Base-by-base conservation (phyloP, 352 stramenopile genomes). In the Sclerospora graminicola region DNA sequence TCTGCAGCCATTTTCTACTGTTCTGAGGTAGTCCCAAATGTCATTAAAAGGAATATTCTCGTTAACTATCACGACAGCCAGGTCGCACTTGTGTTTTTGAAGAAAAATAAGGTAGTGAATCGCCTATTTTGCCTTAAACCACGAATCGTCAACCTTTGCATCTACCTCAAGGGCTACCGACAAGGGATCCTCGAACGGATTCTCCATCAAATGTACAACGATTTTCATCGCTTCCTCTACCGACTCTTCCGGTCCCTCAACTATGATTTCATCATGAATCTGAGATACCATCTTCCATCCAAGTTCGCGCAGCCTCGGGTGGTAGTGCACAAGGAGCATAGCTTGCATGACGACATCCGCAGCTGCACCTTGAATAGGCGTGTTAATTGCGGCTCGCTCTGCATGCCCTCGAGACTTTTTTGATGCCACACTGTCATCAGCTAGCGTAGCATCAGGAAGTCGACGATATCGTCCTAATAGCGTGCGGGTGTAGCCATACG, bases 211-310 rank as follows among this genome's bases (percentile, higher is more conserved):
- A 34, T 97, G 48, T 6, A 97, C 66, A 10, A 95, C 63, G 15
- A 89, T 46, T 45, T 68, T 50, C 51, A 91, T 69, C 30, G 86
- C 86, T 57, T 99, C 95, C 40, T 97, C 76, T 5, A 88, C 87
- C 2, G 78, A 95, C 54, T 98, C 95, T 51, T 98, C 89, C 0
- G 97, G 97, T 0, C 97, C 97, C 69, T 99, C 96, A 15, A 99
- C 69, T 48, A 99, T 99, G 26, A 98, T 96, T 69, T 99, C 96
- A 58, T 99, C 95, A 59, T 99, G 96, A 49, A 99, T 97, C 64
- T 99, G 96, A 46, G 98, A 94, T 14, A 99, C 69, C 65, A 99
- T 89, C 49, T 97, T 96, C 88, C 93, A 99, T 2, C 97, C 96
- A 2, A 99, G 70, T 50, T 87, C 57, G 26, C 89, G 82, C 8